phyloP scores from a whole-genome alignment of 768 basidiomycete genomes.

The Candolleomyces aberdarensis region DNA sequence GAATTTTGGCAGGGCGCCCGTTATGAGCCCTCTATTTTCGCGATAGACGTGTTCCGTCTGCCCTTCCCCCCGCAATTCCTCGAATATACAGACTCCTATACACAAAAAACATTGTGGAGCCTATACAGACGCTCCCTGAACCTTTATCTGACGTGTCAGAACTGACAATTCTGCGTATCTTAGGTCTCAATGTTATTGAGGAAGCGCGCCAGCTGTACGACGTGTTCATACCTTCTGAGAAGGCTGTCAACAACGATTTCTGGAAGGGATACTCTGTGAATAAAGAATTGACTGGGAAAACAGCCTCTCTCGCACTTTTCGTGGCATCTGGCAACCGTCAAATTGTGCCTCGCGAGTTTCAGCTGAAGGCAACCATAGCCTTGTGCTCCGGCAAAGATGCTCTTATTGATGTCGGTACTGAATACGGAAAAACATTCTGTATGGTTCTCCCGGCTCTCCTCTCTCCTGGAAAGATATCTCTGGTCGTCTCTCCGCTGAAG shows the following conservation, averaged over 20 bases:
- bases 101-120: too few species aligned
- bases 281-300: background rate
- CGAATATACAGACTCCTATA: too few species aligned
- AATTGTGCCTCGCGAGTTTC: background rate
- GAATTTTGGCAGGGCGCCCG: too few species aligned
- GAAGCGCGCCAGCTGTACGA: too few species aligned
- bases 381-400: constrained; percentile 9
- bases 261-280: background rate
- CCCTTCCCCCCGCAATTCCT: too few species aligned
- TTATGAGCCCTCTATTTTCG: too few species aligned
- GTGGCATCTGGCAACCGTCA: background rate
- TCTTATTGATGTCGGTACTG: too few species aligned
- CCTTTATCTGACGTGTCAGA: too few species aligned
- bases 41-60: too few species aligned
- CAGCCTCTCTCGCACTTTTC: background rate
- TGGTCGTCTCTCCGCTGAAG: background rate
- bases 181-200: too few species aligned
- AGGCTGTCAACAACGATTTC: background rate
- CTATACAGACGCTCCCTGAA: too few species aligned
- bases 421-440: constrained; percentile 22
- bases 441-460: constrained; percentile 11
- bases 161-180: too few species aligned
- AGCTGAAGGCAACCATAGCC: background rate
- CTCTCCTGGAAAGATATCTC: background rate
- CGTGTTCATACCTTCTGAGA: background rate